A percentile compares a stretch with the other conserved stretches of the same genome.
These are phyloP conservation scores for Didymella lethalis DNA, from an alignment of 2,329 filamentous ascomycete species.

Conservation along the genomic window DNA sequence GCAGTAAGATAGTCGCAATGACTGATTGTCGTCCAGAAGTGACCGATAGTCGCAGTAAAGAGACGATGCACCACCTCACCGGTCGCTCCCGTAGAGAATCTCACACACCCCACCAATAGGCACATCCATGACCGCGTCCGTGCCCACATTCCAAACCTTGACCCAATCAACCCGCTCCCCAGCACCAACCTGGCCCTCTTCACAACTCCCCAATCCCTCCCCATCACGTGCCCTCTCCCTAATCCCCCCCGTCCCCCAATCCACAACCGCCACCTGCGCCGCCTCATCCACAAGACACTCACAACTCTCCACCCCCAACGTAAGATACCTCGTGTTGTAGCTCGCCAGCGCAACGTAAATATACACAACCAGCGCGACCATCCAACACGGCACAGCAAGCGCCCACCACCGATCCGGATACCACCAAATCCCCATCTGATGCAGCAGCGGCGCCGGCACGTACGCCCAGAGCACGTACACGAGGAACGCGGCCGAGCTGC, in stretches of 20 bases:
- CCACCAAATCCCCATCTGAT: slow-evolving; percentile 93
- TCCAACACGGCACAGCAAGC: slow-evolving; percentile 86
- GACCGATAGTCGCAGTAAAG: slow-evolving; percentile 13
- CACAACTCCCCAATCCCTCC: no score
- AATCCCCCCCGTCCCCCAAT: slow-evolving; percentile 65
- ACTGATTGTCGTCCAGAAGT: no score
- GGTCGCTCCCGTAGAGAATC: slow-evolving; percentile 77
- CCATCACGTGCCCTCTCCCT: no score
- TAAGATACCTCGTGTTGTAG: slow-evolving; percentile 91
- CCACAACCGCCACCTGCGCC: slow-evolving; percentile 83
- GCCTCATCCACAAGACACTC: slow-evolving; percentile 94
- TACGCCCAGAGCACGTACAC: slow-evolving; percentile 84
- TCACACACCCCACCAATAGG: slow-evolving; percentile 95
- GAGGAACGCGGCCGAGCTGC: slow-evolving; percentile 80
- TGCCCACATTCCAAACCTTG: slow-evolving; percentile 86
- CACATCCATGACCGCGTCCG: slow-evolving; percentile 96
- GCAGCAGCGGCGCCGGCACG: slow-evolving; percentile 88
- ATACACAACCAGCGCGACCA: slow-evolving; percentile 88
- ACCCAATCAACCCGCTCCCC: slow-evolving; percentile 72
- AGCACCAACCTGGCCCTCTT: slow-evolving; percentile 38
- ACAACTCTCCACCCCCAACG: slow-evolving; percentile 77
- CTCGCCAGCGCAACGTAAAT: slow-evolving; percentile 91
- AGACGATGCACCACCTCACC: slow-evolving; percentile 24
- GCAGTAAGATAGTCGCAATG: not conserved
- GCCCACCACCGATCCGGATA: slow-evolving; percentile 99